Evolutionary conservation across 192 early-diverging fungal species (phyloP), one percentile per base, ranked within the genome.

Genomic region (Rhizophagus clarus): DNA sequence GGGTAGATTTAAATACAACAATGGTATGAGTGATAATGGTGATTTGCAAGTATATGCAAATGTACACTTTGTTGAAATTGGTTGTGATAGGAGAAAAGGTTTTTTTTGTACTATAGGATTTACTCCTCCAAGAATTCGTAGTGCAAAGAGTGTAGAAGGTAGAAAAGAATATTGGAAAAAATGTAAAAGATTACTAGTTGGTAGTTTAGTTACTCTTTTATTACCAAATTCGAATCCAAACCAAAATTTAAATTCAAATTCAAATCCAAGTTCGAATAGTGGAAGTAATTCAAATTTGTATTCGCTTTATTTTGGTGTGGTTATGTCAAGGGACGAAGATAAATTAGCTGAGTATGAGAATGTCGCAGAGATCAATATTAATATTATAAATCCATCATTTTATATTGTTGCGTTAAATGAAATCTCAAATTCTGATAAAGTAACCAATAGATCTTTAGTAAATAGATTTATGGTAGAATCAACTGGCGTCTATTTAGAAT

Each of bases 81-180:
- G n/a, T 28, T 67, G 72, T 40, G 69, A 66, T 24, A 83, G 76
- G 24, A 49, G 80, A 10, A 24, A 67, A 4, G 81, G 70, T 0
- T 81, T 84, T 12, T 74, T 68, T 7, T 72, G 81, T 31, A 40
- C 73, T 11, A 61, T 87, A 15, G 20, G 56, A 8, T 87, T 87
- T 28, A 61, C 71, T 28, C 84, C 80, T 28, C 71, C 72, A 3
- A 29, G 9, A 28, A 63, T 24, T 26, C 6, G 20, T 7, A 7
- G 2, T 29, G 10, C 69, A 17, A 8, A 9, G 37, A 63, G 29
- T 28, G 26, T 60, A 29, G 68, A 61, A 3, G 79, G 79, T 28
- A 79, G 87, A 7, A 66, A 10, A 4, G 79, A 89, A 20, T 90
- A 84, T 79, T 90, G 88, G 89, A 73, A 85, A 37, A 75, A 83